phyloP scores from a whole-genome alignment of 805 yeast genomes.

The Priceomyces haplophilus region DNA sequence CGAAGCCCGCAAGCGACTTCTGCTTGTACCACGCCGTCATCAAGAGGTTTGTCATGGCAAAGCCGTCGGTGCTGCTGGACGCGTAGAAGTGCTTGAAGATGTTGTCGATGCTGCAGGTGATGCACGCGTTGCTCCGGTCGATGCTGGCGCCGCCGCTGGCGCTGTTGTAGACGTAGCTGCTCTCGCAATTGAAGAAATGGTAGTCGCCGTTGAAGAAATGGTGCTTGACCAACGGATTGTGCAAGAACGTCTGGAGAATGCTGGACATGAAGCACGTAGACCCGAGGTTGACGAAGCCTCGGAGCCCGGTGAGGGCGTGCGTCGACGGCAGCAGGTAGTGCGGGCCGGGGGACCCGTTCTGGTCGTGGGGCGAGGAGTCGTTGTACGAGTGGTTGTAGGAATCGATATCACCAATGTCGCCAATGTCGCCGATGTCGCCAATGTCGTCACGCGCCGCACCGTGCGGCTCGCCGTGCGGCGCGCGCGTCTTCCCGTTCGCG shows the following conservation, averaged over 20 bases:
- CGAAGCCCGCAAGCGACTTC: slow-evolving; percentile 85
- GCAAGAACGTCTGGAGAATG: slow-evolving; percentile 82
- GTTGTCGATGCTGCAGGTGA: slow-evolving; percentile 82
- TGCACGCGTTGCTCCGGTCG: slow-evolving; percentile 48
- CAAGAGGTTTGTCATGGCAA: slow-evolving; percentile 76
- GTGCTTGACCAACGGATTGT: slow-evolving; percentile 81
- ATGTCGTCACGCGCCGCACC: too few species aligned
- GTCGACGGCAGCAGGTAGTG: slow-evolving; percentile 38
- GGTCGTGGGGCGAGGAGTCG: too few species aligned
- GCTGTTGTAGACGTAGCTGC: slow-evolving; percentile 17
- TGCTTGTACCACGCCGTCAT: slow-evolving; percentile 87
- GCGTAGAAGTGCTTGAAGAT: slow-evolving; percentile 76
- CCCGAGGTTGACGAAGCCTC: slow-evolving; percentile 91
- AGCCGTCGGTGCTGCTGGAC: slow-evolving; percentile 57
- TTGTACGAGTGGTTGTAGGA: too few species aligned
- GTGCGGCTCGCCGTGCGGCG: too few species aligned
- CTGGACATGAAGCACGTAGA: slow-evolving; percentile 97
- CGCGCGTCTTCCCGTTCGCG: too few species aligned
- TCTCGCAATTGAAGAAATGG: slow-evolving; percentile 55
- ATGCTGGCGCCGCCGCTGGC: slow-evolving; percentile 14
- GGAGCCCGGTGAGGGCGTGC: slow-evolving; percentile 70
- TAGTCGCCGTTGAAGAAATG: slow-evolving; percentile 69
- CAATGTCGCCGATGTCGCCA: too few species aligned
- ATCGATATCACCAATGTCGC: too few species aligned
- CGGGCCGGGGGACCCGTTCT: too few species aligned